Evolutionary conservation across 179 eudicot species (phyloP).

Genomic region (Patellifolia procumbens): DNA sequence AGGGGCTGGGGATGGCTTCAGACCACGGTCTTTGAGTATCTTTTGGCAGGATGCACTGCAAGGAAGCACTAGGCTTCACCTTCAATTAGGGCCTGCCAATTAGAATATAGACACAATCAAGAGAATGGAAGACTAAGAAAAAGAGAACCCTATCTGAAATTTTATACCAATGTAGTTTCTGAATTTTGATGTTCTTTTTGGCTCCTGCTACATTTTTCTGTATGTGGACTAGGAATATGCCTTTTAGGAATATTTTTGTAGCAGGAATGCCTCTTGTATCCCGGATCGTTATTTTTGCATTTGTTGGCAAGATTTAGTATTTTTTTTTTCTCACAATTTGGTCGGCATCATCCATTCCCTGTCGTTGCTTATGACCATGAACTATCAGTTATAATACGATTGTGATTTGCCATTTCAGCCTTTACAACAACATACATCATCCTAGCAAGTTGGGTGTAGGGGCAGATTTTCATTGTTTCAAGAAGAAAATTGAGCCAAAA

Average conservation of each 20-base stretch:
- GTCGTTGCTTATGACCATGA: background rate
- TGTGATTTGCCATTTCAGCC: slow-evolving; percentile 42
- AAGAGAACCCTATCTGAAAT: background rate
- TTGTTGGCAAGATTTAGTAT: background rate
- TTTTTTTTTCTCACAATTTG: background rate
- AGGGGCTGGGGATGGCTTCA: no score
- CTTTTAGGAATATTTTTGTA: background rate
- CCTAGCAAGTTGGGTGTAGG: slow-evolving; percentile 73
- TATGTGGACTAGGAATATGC: background rate
- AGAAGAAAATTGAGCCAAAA: slow-evolving; percentile 86
- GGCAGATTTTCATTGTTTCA: slow-evolving; percentile 85
- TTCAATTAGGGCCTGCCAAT: no score
- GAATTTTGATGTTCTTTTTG: background rate
- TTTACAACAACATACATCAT: slow-evolving; percentile 77
- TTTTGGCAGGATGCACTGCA: no score
- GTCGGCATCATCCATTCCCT: background rate
- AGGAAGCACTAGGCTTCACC: no score
- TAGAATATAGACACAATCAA: background rate
- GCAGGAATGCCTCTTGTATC: background rate
- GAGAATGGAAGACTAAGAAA: background rate
- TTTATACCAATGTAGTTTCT: background rate
- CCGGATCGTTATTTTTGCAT: background rate
- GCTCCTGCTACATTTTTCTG: background rate
- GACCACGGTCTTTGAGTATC: no score
- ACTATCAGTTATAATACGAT: background rate